phyloP scores from a whole-genome alignment of 2,329 filamentous ascomycete genomes.

The Eurotiales sp. region DNA sequence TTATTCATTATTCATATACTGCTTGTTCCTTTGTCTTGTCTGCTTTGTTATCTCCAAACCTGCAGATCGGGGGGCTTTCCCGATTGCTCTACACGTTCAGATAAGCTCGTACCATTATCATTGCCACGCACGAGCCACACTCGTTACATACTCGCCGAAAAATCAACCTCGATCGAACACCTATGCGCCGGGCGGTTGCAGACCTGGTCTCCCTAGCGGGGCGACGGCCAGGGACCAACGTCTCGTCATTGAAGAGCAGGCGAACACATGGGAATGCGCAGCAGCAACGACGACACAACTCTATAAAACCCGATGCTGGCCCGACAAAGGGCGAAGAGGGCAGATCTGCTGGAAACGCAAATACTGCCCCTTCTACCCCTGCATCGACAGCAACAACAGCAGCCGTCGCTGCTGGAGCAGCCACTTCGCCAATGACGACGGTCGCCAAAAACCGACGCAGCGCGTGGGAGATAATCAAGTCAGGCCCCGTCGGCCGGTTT shows the following conservation, averaged over 20 bases:
- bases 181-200: slow-evolving; percentile 7
- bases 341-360: slow-evolving; percentile 14
- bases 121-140: too few relatives aligned
- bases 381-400: slow-evolving; percentile 16
- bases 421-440: slow-evolving; percentile 20
- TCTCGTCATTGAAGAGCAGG: not conserved
- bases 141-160: too few relatives aligned
- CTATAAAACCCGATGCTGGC: slow-evolving; percentile 5
- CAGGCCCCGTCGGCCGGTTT: slow-evolving; percentile 26
- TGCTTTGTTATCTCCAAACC: too few relatives aligned
- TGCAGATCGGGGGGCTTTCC: too few relatives aligned
- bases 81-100: too few relatives aligned
- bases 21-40: too few relatives aligned
- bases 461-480: slow-evolving; percentile 23
- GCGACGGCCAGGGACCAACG: slow-evolving; percentile 14
- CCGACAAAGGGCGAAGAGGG: too few relatives aligned
- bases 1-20: too few relatives aligned
- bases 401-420: slow-evolving; percentile 20
- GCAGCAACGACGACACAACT: slow-evolving; percentile 10
- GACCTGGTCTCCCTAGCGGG: not conserved
- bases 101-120: too few relatives aligned
- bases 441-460: slow-evolving; percentile 16
- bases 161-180: too few relatives aligned
- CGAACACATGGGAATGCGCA: not conserved
- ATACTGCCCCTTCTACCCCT: slow-evolving; percentile 13